phyloP scores from a whole-genome alignment of 2,329 filamentous ascomycete species.

The Colletotrichum lini region DNA sequence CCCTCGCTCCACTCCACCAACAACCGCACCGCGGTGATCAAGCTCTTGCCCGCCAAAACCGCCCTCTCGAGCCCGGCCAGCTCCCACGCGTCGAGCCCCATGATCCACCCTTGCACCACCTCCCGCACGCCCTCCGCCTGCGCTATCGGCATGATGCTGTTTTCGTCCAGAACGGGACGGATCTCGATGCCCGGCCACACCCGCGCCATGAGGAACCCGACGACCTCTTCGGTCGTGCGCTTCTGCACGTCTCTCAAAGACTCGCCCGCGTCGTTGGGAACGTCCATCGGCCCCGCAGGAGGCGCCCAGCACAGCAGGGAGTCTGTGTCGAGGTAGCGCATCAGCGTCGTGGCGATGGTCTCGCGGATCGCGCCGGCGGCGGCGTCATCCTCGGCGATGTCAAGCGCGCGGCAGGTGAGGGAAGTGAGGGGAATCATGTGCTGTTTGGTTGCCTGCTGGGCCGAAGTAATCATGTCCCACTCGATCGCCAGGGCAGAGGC shows the following conservation, averaged over 20 bases:
- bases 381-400: constrained; percentile 80
- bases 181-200: constrained; percentile 91
- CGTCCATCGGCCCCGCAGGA: constrained; percentile 63
- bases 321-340: constrained; percentile 94
- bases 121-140: constrained; percentile 84
- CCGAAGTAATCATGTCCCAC: constrained; percentile 89
- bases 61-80: constrained; percentile 89
- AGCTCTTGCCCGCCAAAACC: constrained; percentile 87
- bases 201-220: constrained; percentile 77
- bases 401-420: constrained; percentile 84
- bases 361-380: constrained; percentile 69
- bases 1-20: constrained; percentile 88
- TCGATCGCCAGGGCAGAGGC: constrained; percentile 90
- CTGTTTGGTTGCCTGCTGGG: constrained; percentile 86
- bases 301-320: constrained; percentile 91
- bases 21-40: constrained; percentile 83
- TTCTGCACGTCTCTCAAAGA: constrained; percentile 82
- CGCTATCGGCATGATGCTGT: constrained; percentile 80
- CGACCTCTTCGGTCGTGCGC: constrained; percentile 77
- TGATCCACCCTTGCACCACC: constrained; percentile 84
- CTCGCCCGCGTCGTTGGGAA: constrained; percentile 63
- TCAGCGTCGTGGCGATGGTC: constrained; percentile 75
- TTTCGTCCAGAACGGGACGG: constrained; percentile 81
- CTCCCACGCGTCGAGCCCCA: constrained; percentile 81
- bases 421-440: constrained; percentile 94